Conservation (phyloP, 345 rosid genomes). For the Linum usitatissimum region DNA sequence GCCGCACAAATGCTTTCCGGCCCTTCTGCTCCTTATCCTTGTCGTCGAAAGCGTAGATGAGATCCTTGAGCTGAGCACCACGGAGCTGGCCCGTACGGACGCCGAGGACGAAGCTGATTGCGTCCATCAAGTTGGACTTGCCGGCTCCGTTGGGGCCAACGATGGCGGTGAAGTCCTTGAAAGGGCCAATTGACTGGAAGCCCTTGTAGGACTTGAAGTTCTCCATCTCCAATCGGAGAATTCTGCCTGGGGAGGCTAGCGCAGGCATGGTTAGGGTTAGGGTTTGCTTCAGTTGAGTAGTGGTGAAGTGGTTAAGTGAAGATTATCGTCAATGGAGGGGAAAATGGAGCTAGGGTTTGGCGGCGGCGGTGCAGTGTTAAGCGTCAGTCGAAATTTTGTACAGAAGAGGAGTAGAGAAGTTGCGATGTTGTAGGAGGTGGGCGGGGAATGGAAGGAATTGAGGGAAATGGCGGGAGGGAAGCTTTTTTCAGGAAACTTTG, state of each 20-base stretch:
- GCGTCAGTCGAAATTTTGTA: no score
- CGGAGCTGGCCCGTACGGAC: constrained; percentile 95
- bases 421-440: background rate
- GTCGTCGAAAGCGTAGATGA: constrained; percentile 87
- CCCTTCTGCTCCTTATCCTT: constrained; percentile 85
- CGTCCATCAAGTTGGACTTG: constrained; percentile 96
- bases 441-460: background rate
- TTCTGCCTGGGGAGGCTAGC: constrained; percentile 54
- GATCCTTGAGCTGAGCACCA: constrained; percentile 90
- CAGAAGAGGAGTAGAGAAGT: background rate
- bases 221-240: constrained; percentile 69
- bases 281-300: no score
- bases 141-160: constrained; percentile 99
- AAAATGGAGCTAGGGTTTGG: background rate
- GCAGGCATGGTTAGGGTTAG: constrained; percentile 53
- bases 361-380: no score
- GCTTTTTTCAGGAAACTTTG: constrained; percentile 8
- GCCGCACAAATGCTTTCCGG: constrained; percentile 69
- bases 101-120: constrained; percentile 94
- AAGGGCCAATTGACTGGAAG: constrained; percentile 70
- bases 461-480: constrained; percentile 16
- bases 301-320: no score
- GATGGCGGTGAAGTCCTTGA: constrained; percentile 92
- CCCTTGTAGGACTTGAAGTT: constrained; percentile 99
- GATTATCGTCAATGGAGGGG: background rate